Evolutionary conservation across 2,329 filamentous ascomycete genomes (phyloP).

Genomic region (Penicillium sp.): DNA sequence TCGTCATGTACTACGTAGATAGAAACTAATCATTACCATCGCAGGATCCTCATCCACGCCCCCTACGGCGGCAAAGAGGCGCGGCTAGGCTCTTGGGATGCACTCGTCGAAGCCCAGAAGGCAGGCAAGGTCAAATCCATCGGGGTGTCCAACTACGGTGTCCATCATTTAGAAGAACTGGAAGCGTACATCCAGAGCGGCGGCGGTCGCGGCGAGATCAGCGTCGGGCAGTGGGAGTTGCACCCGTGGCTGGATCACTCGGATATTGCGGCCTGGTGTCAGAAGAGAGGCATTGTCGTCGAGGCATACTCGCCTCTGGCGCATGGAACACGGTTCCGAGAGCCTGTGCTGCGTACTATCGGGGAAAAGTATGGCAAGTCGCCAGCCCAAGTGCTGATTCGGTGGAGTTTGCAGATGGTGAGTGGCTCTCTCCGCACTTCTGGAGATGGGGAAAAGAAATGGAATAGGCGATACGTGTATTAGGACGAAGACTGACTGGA

Average conservation of each 20-base stretch:
- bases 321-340: constrained; percentile 65
- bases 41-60: constrained; percentile 65
- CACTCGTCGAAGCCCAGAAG: constrained; percentile 70
- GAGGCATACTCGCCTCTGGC: constrained; percentile 80
- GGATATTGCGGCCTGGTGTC: constrained; percentile 64
- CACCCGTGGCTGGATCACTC: constrained; percentile 77
- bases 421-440: constrained; percentile 50
- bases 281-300: constrained; percentile 64
- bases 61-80: constrained; percentile 70
- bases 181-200: constrained; percentile 53
- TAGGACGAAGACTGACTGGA: background rate
- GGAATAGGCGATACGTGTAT: background rate
- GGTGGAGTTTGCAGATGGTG: constrained; percentile 77
- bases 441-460: too few relatives aligned
- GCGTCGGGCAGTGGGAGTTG: constrained; percentile 77
- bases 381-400: constrained; percentile 69
- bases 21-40: background rate
- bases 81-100: constrained; percentile 70
- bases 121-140: constrained; percentile 68
- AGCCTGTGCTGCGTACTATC: constrained; percentile 61
- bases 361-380: constrained; percentile 67
- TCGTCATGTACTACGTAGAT: background rate
- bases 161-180: constrained; percentile 70
- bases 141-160: constrained; percentile 76
- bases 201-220: constrained; percentile 61